Evolutionary conservation across 1,284 basidiomycete species (phyloP), one percentile per base, ranked within the genome.

Genomic region (Flammula alnicola): DNA sequence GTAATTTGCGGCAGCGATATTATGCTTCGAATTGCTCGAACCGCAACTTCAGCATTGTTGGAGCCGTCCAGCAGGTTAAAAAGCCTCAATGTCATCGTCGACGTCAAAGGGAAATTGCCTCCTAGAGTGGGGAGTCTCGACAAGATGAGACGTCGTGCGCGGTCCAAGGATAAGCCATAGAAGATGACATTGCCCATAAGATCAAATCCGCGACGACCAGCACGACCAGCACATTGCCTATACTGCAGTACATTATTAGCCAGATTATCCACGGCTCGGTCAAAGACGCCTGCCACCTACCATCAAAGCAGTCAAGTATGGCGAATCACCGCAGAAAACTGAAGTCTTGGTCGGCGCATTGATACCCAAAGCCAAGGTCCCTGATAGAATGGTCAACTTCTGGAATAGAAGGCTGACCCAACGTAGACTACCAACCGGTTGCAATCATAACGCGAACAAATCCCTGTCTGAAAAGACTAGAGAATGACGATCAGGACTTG

Each of bases 101-200:
- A 79, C 0, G 84, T 85, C 23, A 87, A 59, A 0, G 84, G 86
- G 67, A 86, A 87, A 53, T 75, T 80, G 12, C 82, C 83, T 27
- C 77, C 74, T 2, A 89, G 73, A 5, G 79, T 75, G 0, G 86
- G 87, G 5, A 88, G 69, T 54, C 73, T 78, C 5, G 86, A 88
- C 0, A 86, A 66, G 5, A 83, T 71, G 16, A 88, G 66, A 20
- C 85, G 77, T 55, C 85, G 78, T 5, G 85, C 78, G 31, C 83
- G 74, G 49, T 83, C 79, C 60, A 84, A 71, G 3, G 83, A 68
- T 11, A 88, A 62, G 14, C 84, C 85, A 55, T 84, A 86, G 65
- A 89, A 89, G 3, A 88, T 71, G 31, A 88, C 85, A 48, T 84
- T 84, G 6, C 86, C 86, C 0, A 84, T 72, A 11, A 84, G 73